phyloP scores from a whole-genome alignment of 75 land plant species.

The Sequoia sempervirens region DNA sequence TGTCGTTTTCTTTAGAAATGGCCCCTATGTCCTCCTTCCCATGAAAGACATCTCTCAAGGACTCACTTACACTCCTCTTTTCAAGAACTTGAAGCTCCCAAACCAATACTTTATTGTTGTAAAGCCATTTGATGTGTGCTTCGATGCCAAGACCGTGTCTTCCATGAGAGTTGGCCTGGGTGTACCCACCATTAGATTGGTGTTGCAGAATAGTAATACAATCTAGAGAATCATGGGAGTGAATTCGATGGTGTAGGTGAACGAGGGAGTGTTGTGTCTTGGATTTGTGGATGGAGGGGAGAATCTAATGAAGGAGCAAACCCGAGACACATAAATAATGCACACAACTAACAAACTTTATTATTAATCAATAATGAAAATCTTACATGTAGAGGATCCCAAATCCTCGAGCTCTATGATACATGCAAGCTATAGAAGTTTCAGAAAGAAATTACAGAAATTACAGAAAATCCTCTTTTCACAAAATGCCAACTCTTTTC shows the following conservation, averaged over 20 bases:
- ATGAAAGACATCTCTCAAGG: conserved; percentile 12
- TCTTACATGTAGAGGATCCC: no score
- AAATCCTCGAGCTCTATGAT: no score
- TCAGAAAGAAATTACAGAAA: no score
- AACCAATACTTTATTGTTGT: conserved; percentile 29
- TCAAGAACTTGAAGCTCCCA: conserved; percentile 6
- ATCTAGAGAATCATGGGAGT: conserved; percentile 20
- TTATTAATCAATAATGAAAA: no score
- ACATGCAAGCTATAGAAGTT: no score
- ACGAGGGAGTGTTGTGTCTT: conserved; percentile 11
- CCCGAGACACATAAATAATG: no score
- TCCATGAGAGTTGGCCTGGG: conserved; percentile 12
- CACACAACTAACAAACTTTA: no score
- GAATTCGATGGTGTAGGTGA: conserved; percentile 27
- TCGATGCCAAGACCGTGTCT: neutral
- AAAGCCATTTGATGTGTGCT: conserved; percentile 14
- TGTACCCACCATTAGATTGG: conserved; percentile 20
- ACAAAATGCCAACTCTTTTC: no score
- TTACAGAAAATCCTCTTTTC: no score
- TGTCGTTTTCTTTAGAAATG: conserved; percentile 20
- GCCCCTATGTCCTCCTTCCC: conserved; percentile 24
- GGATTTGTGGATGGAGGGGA: conserved; percentile 18
- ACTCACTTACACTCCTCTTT: conserved; percentile 21
- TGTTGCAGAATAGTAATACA: conserved; percentile 9
- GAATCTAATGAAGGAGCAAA: no score